Conservation (phyloP, 495 filamentous ascomycete species). For the Clohesyomyces aquaticus region DNA sequence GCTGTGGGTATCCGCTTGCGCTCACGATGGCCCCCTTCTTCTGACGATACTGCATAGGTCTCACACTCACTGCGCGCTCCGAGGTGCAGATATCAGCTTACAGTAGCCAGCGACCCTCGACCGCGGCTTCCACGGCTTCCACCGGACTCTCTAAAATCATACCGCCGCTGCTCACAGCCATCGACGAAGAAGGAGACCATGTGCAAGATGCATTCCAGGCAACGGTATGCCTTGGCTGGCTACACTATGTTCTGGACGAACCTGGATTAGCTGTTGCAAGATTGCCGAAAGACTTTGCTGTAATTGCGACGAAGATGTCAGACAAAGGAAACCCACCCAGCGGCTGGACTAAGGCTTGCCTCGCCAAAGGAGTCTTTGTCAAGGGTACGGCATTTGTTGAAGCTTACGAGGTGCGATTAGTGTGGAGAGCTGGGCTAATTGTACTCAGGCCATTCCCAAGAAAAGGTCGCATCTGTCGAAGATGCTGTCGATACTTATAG, state of each 20-base stretch:
- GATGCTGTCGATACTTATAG: constrained; percentile 68
- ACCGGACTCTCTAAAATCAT: constrained; percentile 65
- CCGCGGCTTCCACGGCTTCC: constrained; percentile 49
- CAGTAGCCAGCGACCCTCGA: constrained; percentile 43
- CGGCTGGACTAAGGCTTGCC: constrained; percentile 78
- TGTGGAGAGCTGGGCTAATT: constrained; percentile 2
- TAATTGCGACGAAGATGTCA: constrained; percentile 54
- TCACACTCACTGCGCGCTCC: constrained; percentile 72
- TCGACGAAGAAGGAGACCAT: constrained; percentile 62
- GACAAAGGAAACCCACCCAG: constrained; percentile 55
- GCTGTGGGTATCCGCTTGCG: constrained; percentile 62
- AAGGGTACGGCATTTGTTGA: constrained; percentile 54
- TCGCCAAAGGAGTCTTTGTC: constrained; percentile 75
- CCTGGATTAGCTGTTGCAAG: constrained; percentile 61
- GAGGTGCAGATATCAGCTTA: constrained; percentile 67
- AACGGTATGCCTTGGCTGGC: constrained; percentile 77
- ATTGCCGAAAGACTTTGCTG: constrained; percentile 65
- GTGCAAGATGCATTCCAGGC: constrained; percentile 78
- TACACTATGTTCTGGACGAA: constrained; percentile 76
- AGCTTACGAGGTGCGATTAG: not conserved
- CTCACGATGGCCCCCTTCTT: constrained; percentile 9
- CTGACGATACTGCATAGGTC: constrained; percentile 56
- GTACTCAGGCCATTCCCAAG: constrained; percentile 60
- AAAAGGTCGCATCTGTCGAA: constrained; percentile 54
- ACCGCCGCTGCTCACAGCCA: constrained; percentile 62